Conservation (phyloP, 2,329 filamentous ascomycete species). For the Xylaria multiplex region DNA sequence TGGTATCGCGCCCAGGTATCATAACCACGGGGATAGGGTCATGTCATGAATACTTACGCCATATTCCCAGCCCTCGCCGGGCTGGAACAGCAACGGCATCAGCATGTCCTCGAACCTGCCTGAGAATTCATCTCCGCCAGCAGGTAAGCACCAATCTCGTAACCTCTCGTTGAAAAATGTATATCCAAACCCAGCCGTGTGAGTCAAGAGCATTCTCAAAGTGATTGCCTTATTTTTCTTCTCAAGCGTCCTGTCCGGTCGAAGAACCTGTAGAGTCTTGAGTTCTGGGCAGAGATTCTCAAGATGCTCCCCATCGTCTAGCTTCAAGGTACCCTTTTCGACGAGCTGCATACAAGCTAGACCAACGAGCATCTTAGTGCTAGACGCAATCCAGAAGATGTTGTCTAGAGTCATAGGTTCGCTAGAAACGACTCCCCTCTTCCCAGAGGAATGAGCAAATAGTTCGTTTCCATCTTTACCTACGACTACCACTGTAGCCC, state of each 20-base stretch:
- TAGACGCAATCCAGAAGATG: slow-evolving; percentile 65
- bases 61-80: slow-evolving; percentile 70
- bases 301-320: slow-evolving; percentile 60
- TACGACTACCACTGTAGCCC: slow-evolving; percentile 51
- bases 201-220: slow-evolving; percentile 66
- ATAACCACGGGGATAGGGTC: not conserved
- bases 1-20: not conserved
- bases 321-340: slow-evolving; percentile 58
- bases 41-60: slow-evolving; percentile 54
- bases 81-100: slow-evolving; percentile 69
- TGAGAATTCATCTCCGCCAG: slow-evolving; percentile 67
- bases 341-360: slow-evolving; percentile 68
- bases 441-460: slow-evolving; percentile 60
- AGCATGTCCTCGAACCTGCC: slow-evolving; percentile 62
- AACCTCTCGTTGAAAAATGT: slow-evolving; percentile 63
- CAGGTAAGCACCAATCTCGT: slow-evolving; percentile 58
- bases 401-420: slow-evolving; percentile 69
- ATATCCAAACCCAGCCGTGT: slow-evolving; percentile 68
- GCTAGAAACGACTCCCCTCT: slow-evolving; percentile 53
- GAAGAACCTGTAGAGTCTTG: slow-evolving; percentile 49
- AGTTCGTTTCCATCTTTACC: slow-evolving; percentile 58
- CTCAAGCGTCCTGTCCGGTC: slow-evolving; percentile 51
- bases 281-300: slow-evolving; percentile 63
- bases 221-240: slow-evolving; percentile 63
- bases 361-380: slow-evolving; percentile 65